These are phyloP conservation scores for Rhododendron molle DNA, from an alignment of 148 eudicot genomes.

Conservation along the genomic window DNA sequence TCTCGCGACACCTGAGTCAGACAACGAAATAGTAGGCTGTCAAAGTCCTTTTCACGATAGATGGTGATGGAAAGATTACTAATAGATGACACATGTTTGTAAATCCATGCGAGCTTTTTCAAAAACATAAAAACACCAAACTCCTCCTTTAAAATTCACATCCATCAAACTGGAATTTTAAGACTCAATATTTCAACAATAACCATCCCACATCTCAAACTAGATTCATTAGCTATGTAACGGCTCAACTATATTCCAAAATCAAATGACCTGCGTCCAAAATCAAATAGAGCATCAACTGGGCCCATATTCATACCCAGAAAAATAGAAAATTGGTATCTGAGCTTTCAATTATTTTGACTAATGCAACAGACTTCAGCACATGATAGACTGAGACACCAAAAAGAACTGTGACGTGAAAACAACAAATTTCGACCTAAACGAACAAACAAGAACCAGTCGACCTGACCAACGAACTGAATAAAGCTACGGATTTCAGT, in stretches of 20 bases:
- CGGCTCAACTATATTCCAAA: background rate
- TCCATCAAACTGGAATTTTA: background rate
- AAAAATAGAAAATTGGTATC: background rate
- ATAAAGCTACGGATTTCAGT: background rate
- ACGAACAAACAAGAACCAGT: background rate
- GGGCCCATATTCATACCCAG: background rate
- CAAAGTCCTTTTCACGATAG: background rate
- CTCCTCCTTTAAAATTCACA: background rate
- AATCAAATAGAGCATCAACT: background rate
- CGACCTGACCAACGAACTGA: background rate
- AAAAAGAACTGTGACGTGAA: background rate
- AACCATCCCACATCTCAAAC: constrained; percentile 24
- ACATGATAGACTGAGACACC: background rate
- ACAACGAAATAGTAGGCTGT: background rate
- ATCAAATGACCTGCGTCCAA: background rate
- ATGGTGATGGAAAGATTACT: background rate
- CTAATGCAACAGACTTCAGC: background rate
- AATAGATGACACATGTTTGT: background rate
- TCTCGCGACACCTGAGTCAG: background rate
- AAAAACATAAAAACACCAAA: background rate
- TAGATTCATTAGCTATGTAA: background rate
- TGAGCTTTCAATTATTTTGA: background rate
- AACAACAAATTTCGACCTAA: background rate
- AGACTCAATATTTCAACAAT: background rate
- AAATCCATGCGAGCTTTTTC: background rate